phyloP scores from a whole-genome alignment of 257 asterid species.

The Nicotiana benthamiana region DNA sequence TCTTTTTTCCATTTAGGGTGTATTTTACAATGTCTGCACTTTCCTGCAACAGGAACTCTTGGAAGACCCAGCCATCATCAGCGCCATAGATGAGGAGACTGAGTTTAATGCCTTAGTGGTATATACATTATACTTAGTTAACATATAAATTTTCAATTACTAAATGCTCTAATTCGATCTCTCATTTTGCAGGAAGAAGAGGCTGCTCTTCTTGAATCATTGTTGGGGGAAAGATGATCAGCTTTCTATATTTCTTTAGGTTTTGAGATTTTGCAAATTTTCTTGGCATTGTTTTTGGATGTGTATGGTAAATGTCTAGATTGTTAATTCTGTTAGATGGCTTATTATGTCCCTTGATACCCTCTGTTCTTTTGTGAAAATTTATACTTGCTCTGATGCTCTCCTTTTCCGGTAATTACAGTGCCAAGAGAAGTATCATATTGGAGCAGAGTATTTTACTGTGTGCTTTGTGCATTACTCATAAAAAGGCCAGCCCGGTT shows the following conservation, averaged over 20 bases:
- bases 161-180: neutral
- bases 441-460: neutral
- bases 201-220: conserved; percentile 78
- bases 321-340: neutral
- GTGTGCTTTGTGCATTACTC: no score
- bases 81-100: conserved; percentile 93
- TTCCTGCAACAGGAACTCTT: conserved; percentile 61
- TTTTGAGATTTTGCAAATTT: neutral
- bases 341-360: neutral
- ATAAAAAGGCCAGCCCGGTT: no score
- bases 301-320: neutral
- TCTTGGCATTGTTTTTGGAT: neutral
- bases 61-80: conserved; percentile 77
- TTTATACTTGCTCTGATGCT: neutral
- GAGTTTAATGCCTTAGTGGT: conserved; percentile 99
- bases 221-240: conserved; percentile 58
- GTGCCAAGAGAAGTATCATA: no score
- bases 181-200: conserved; percentile 77
- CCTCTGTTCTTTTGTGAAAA: neutral
- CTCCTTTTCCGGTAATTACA: no score
- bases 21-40: neutral
- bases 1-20: neutral
- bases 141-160: conserved; percentile 12
- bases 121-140: conserved; percentile 16
- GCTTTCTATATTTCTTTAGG: neutral